phyloP scores from a whole-genome alignment of 306 rosid species.

The Acacia acuminata region DNA sequence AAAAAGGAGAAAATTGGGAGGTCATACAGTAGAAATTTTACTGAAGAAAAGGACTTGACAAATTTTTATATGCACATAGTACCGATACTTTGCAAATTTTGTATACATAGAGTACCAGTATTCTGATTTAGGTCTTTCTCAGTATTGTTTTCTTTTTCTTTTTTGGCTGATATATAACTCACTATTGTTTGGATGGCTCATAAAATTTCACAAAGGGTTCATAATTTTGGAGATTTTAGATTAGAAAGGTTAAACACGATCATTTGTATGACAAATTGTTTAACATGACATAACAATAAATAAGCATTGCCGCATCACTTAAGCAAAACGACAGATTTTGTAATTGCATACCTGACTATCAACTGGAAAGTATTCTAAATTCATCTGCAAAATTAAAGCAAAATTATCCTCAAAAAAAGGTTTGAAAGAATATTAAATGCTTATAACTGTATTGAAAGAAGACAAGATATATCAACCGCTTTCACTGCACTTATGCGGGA shows the following conservation, averaged over 20 bases:
- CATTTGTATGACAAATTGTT: neutral
- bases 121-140: no score
- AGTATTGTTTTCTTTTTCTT: no score
- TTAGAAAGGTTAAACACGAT: neutral
- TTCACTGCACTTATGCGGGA: constrained; percentile 92
- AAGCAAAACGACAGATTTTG: constrained; percentile 15
- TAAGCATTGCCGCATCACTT: neutral
- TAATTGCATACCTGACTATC: constrained; percentile 75
- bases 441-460: constrained; percentile 27
- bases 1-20: no score
- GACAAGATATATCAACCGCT: constrained; percentile 60
- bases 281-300: constrained; percentile 6
- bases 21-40: no score
- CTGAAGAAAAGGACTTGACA: no score
- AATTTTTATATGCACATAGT: no score
- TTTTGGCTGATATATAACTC: no score
- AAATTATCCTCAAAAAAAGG: constrained; percentile 23
- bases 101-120: no score
- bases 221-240: no score
- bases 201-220: neutral
- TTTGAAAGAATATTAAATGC: constrained; percentile 21
- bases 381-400: constrained; percentile 68
- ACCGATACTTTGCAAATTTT: no score
- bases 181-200: no score
- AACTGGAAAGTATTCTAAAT: constrained; percentile 87